Evolutionary conservation across 1,284 basidiomycete species (phyloP).

Genomic region (Clitocybe nebularis): DNA sequence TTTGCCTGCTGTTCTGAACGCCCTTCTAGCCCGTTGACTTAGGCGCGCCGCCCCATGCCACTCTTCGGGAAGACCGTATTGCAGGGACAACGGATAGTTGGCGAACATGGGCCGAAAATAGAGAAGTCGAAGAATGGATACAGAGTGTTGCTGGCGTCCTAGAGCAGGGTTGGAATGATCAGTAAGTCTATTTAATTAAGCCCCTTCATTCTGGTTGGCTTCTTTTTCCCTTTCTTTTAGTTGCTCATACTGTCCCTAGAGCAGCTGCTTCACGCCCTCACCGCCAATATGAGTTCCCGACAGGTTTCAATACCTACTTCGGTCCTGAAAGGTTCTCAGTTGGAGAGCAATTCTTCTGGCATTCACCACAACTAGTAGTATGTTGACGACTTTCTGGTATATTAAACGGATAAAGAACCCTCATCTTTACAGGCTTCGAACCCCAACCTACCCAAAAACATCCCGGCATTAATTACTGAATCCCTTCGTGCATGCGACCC

Average conservation of each 20-base stretch:
- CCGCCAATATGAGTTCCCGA: slow-evolving; percentile 92
- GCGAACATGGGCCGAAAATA: slow-evolving; percentile 77
- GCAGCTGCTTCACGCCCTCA: slow-evolving; percentile 48
- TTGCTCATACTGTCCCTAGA: slow-evolving; percentile 28
- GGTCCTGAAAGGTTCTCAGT: slow-evolving; percentile 79
- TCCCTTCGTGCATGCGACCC: slow-evolving; percentile 86
- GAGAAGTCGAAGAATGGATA: slow-evolving; percentile 92
- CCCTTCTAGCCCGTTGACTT: slow-evolving; percentile 56
- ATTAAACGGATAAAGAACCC: background rate
- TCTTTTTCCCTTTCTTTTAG: slow-evolving; percentile 4
- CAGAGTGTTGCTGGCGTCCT: slow-evolving; percentile 85
- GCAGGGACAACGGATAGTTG: slow-evolving; percentile 74
- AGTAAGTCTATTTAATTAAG: slow-evolving; percentile 40
- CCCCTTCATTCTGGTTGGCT: background rate
- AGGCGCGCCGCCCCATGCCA: slow-evolving; percentile 56
- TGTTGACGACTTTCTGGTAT: slow-evolving; percentile 23
- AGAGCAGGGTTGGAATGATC: slow-evolving; percentile 86
- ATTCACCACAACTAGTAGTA: slow-evolving; percentile 74
- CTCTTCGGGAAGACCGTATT: slow-evolving; percentile 73
- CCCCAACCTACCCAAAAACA: slow-evolving; percentile 67
- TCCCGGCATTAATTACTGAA: slow-evolving; percentile 76
- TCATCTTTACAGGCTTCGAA: slow-evolving; percentile 48
- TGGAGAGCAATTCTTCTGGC: slow-evolving; percentile 89
- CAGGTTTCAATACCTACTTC: slow-evolving; percentile 88
- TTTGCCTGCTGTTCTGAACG: slow-evolving; percentile 6